A percentile compares a stretch with the other conserved stretches of the same genome.
phyloP scores from a whole-genome alignment of 169 alveolate species.

The Eimeria zaria region DNA sequence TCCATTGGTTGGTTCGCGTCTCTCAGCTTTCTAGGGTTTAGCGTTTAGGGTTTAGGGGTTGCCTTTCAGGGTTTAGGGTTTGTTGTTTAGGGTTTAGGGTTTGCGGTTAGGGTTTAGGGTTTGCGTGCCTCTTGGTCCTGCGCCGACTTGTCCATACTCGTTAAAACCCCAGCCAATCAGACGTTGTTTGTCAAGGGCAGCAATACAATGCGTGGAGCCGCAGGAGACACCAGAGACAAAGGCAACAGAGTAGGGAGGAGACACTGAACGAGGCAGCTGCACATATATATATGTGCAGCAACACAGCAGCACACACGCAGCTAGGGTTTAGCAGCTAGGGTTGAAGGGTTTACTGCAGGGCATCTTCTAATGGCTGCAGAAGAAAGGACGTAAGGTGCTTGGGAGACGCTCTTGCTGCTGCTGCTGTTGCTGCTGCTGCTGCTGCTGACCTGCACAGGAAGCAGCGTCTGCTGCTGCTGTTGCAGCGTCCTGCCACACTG shows the following conservation, averaged over 20 bases:
- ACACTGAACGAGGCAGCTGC: slow-evolving; percentile 40
- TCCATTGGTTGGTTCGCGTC: background rate
- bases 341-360: background rate
- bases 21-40: background rate
- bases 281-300: background rate
- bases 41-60: background rate
- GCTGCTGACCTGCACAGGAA: slow-evolving; percentile 67
- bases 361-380: too few species aligned
- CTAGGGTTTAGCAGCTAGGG: background rate
- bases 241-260: slow-evolving; percentile 12
- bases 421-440: background rate
- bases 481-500: slow-evolving; percentile 78
- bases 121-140: slow-evolving; percentile 64
- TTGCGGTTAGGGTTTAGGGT: background rate
- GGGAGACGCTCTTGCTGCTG: background rate
- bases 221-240: slow-evolving; percentile 29
- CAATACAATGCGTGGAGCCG: slow-evolving; percentile 68
- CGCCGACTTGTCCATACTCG: slow-evolving; percentile 71
- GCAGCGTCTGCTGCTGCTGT: slow-evolving; percentile 71
- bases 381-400: background rate
- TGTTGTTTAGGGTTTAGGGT: background rate
- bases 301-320: background rate
- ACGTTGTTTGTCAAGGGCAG: background rate
- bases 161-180: slow-evolving; percentile 72
- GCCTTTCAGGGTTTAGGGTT: too few species aligned